These are phyloP conservation scores for Pleurotus ostreatus DNA, from an alignment of 768 basidiomycete genomes.

Conservation along the genomic window DNA sequence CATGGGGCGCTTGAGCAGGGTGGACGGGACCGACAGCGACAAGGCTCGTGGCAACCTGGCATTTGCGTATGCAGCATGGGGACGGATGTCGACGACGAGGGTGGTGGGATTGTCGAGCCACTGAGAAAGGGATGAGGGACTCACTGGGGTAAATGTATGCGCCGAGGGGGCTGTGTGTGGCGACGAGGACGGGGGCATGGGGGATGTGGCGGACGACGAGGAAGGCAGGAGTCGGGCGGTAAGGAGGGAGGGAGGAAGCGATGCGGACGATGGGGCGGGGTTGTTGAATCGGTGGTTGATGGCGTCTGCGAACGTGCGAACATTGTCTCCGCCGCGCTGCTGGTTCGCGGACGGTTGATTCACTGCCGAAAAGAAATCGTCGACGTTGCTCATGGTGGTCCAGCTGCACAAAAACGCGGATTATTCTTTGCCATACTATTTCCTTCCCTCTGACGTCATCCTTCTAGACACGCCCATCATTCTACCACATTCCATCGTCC, in stretches of 20 bases:
- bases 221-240: neutral
- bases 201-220: neutral
- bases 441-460: conserved; percentile 1
- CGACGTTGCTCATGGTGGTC: neutral
- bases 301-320: conserved; percentile 6
- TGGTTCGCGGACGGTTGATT: neutral
- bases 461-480: neutral
- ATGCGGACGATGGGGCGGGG: neutral
- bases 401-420: neutral
- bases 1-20: conserved; percentile 85
- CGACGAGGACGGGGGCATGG: neutral
- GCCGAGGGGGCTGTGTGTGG: neutral
- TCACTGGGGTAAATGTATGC: conserved; percentile 18
- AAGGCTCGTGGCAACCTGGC: conserved; percentile 68
- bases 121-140: conserved; percentile 20
- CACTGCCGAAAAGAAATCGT: conserved; percentile 5
- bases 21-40: conserved; percentile 90
- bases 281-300: neutral
- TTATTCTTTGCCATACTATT: neutral
- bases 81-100: conserved; percentile 86
- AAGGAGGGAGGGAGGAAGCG: neutral
- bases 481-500: conserved; percentile 1
- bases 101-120: conserved; percentile 31
- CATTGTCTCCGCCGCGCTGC: neutral
- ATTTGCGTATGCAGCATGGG: conserved; percentile 67